Evolutionary conservation across 164 flowering plant genomes (phyloP).

Genomic region (Buxus sempervirens): DNA sequence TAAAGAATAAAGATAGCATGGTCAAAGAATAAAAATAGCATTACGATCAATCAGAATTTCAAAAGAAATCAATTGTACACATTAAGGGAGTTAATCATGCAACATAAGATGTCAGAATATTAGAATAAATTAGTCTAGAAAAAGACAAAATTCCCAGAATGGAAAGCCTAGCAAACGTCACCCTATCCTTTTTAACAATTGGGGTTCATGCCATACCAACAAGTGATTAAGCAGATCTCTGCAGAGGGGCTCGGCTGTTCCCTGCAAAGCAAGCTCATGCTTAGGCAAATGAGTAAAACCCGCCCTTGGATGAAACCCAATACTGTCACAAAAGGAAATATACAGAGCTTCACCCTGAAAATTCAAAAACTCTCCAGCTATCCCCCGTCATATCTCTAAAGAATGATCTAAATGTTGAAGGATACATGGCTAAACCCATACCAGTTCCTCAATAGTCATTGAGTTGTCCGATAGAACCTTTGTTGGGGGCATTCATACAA

Average conservation of each 20-base stretch:
- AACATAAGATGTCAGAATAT: conserved; percentile 22
- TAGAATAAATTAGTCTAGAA: conserved; percentile 28
- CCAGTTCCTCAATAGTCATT: conserved; percentile 13
- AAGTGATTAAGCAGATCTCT: conserved; percentile 17
- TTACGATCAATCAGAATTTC: conserved; percentile 15
- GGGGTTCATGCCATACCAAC: conserved; percentile 16
- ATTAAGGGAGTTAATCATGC: conserved; percentile 13
- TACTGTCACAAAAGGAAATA: conserved; percentile 6
- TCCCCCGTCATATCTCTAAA: conserved; percentile 18
- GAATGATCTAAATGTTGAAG: conserved; percentile 26
- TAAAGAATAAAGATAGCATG: too few species aligned
- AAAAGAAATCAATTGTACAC: conserved; percentile 23
- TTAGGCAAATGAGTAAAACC: conserved; percentile 16
- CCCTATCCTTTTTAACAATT: conserved; percentile 12
- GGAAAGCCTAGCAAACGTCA: conserved; percentile 35
- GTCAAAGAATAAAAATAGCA: conserved; percentile 14
- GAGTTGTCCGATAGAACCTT: conserved; percentile 6
- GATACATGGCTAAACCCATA: conserved; percentile 14
- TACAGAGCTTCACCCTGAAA: conserved; percentile 27
- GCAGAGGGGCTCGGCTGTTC: not conserved
- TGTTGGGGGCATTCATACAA: conserved; percentile 2
- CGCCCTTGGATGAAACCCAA: conserved; percentile 19
- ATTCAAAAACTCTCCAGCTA: conserved; percentile 20
- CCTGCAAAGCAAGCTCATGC: conserved; percentile 18
- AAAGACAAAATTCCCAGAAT: conserved; percentile 31